A percentile compares a stretch with the other conserved stretches of the same genome.
phyloP scores from a whole-genome alignment of 2,329 filamentous ascomycete genomes.

The Pseudogymnoascus sp. region DNA sequence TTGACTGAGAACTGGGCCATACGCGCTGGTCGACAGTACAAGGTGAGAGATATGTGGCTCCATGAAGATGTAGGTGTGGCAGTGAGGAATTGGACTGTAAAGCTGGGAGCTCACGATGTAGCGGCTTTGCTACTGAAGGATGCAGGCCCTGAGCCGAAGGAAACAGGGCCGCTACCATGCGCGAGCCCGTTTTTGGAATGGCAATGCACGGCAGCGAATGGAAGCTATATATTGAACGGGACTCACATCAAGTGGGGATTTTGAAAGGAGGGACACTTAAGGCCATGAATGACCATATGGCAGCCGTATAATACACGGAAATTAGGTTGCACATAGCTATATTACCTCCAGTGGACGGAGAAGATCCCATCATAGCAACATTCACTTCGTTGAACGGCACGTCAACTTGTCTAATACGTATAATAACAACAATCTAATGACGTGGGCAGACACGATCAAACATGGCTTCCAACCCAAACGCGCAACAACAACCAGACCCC shows the following conservation, averaged over 20 bases:
- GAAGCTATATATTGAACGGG: not conserved
- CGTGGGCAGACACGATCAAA: too few species aligned
- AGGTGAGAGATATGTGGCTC: constrained; percentile 24
- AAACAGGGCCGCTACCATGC: not conserved
- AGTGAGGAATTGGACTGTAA: constrained; percentile 21
- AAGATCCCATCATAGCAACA: too few species aligned
- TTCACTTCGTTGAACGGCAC: too few species aligned
- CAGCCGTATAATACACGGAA: too few species aligned
- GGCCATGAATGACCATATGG: too few species aligned
- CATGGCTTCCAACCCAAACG: too few species aligned
- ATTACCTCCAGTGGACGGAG: too few species aligned
- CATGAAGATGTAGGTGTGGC: constrained; percentile 20
- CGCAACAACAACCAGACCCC: too few species aligned
- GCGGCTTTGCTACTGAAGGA: constrained; percentile 21
- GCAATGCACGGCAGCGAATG: not conserved
- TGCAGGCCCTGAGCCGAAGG: not conserved
- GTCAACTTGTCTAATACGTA: too few species aligned
- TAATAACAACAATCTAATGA: too few species aligned
- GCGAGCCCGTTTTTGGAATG: constrained; percentile 4
- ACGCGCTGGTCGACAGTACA: constrained; percentile 20
- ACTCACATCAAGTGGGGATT: not conserved
- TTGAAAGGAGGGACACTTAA: not conserved
- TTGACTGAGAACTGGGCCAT: constrained; percentile 24
- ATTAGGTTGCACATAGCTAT: too few species aligned
- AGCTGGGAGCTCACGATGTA: constrained; percentile 20